These are phyloP conservation scores for Cladosporium sphaerospermum DNA, from an alignment of 2,329 filamentous ascomycete species.

Conservation along the genomic window DNA sequence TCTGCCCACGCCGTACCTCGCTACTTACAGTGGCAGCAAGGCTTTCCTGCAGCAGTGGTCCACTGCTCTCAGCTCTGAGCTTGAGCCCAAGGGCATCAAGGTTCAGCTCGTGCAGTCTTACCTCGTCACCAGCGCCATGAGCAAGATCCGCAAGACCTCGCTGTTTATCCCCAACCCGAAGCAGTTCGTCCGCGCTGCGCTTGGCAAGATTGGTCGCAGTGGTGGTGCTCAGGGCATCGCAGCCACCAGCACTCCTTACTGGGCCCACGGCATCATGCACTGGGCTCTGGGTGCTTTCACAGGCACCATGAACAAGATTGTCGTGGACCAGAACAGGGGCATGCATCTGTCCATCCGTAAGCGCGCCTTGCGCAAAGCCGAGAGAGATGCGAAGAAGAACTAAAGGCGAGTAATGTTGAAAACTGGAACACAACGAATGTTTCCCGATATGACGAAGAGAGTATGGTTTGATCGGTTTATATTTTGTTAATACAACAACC, in stretches of 20 bases:
- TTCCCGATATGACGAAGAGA: no score
- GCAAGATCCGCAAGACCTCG: conserved; percentile 79
- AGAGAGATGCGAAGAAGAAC: conserved; percentile 69
- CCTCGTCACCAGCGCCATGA: conserved; percentile 93
- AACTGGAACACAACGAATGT: no score
- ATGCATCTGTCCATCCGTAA: conserved; percentile 82
- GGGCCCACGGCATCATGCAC: conserved; percentile 83
- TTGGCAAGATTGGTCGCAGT: conserved; percentile 72
- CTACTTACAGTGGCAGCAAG: conserved; percentile 96
- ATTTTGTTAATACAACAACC: neutral
- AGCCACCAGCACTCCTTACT: conserved; percentile 85
- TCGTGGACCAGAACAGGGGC: conserved; percentile 55
- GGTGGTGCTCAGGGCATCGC: conserved; percentile 73
- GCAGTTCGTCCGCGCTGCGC: conserved; percentile 69
- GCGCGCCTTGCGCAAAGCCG: conserved; percentile 76
- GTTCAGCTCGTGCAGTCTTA: conserved; percentile 92
- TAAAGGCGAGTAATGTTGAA: neutral
- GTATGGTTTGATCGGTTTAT: no score
- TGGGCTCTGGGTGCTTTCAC: conserved; percentile 64
- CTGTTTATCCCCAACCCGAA: conserved; percentile 74
- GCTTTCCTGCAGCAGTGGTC: conserved; percentile 98
- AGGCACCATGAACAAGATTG: conserved; percentile 51
- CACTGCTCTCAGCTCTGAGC: conserved; percentile 73
- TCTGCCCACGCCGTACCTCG: conserved; percentile 83
- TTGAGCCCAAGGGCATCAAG: conserved; percentile 72